phyloP scores from a whole-genome alignment of 352 stramenopile genomes.

The Blastocystis sp. region DNA sequence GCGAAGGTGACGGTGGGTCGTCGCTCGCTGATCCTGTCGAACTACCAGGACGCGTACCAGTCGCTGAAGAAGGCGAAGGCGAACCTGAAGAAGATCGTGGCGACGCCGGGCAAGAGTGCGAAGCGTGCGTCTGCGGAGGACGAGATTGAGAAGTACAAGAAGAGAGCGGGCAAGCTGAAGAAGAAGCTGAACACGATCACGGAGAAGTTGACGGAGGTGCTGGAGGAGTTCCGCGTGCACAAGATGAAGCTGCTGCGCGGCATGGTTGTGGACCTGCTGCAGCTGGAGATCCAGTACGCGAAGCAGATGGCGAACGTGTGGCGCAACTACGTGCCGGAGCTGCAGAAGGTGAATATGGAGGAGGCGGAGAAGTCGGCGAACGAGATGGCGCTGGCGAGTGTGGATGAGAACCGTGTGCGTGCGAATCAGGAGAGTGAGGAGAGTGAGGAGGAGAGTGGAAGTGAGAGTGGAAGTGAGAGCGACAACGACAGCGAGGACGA shows the following conservation, averaged over 20 bases:
- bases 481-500: background rate
- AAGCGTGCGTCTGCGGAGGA: conserved; percentile 3
- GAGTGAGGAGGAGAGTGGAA: background rate
- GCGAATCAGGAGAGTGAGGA: background rate
- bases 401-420: conserved; percentile 21
- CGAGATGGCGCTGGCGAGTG: background rate
- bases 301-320: conserved; percentile 47
- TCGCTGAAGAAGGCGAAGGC: conserved; percentile 41
- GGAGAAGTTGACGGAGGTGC: conserved; percentile 38
- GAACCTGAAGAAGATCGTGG: conserved; percentile 18
- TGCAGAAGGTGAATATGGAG: conserved; percentile 33
- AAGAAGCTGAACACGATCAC: conserved; percentile 49
- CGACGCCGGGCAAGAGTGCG: background rate
- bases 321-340: conserved; percentile 22
- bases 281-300: background rate
- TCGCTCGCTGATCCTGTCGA: conserved; percentile 7
- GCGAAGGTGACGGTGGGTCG: conserved; percentile 32
- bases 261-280: conserved; percentile 33
- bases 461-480: background rate
- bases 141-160: conserved; percentile 27
- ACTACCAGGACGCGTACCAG: conserved; percentile 35
- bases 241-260: background rate
- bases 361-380: background rate
- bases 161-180: conserved; percentile 39
- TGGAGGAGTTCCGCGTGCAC: conserved; percentile 23